Base-by-base conservation (phyloP, 495 filamentous ascomycete species). In the Usnea hakonensis region DNA sequence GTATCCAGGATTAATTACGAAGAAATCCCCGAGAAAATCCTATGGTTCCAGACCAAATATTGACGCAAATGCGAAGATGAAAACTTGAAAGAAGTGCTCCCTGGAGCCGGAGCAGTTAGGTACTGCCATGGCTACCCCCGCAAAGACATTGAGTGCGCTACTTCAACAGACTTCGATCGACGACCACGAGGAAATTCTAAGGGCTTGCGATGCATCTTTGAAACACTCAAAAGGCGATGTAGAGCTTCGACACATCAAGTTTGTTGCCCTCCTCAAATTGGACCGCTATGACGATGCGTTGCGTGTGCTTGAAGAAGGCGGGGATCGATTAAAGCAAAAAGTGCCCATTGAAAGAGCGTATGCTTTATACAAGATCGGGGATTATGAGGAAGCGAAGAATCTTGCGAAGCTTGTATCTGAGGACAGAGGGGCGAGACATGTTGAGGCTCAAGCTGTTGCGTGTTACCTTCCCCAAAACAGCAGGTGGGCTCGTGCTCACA, bases 231-330 rank as follows among this genome's bases (percentile, higher is more conserved):
- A 84, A 69, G 75, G 71, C 48, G 85, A 92, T 64, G 54, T 79
- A 33, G 79, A 86, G 30, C 87, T 89, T 9, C 89, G 89, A 50
- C 87, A 88, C 71, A 86, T 87, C 40, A 90, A 90, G 65, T 80
- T 86, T 13, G 88, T 97, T 41, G 91, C 94, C 14, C 81, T 99
- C 40, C 75, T 97, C 57, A 95, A 95, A 71, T 85, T 97, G 56
- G 95, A 99, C 71, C 90, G 92, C 62, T 97, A 87, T 72, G 87
- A 94, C 23, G 94, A 98, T 75, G 88, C 91, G 28, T 78, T 96
- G 55, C 85, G 84, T 48, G 83, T 85, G 37, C 81, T 97, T 60
- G 85, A 90, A 69, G 82, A 86, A 41, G 87, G 81, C 50, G 89
- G 87, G 38, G 78, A 87, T 66, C 74, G 72, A 56, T 72, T 96